Evolutionary conservation across 495 filamentous ascomycete species (phyloP), one percentile per base, ranked within the genome.

Genomic region (Penicillium silybi): DNA sequence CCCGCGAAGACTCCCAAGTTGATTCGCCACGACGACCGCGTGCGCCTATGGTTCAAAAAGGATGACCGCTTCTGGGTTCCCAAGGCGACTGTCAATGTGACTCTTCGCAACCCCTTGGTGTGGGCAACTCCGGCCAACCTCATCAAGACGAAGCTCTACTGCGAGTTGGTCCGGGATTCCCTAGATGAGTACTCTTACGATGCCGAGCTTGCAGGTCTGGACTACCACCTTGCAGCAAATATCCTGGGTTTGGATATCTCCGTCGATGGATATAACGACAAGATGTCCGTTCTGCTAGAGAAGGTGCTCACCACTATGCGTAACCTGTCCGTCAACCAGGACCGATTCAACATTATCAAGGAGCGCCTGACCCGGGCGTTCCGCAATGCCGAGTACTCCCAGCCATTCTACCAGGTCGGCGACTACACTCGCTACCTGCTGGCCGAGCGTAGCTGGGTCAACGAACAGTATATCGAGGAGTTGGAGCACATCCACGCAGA

Each of bases 21-120:
- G 29, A 87, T 99, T 52, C 86, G 92, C 54, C 89, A 95, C 60
- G 93, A 96, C 55, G 80, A 87, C 17, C 71, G 83, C 7, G 83
- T 87, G 2, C 84, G 93, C 26, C 83, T 88, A n/a, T 99, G 93
- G 93, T 97, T 82, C 71, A 99, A 99, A 79, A 97, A 97, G 70
- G 93, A 99, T 58, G 93, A 99, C 59, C 89, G 84, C 0, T 99
- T 97, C 72, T 99, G 93, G 93, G 93, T 99, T 4, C 93, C 93
- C 2, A 97, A 96, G 67, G 93, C 85, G 0, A 96, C 87, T 56
- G 66, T 97, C 15, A 80, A 89, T 58, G 79, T 96, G 37, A 87
- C 82, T 44, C 78, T 95, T 55, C 82, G 88, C 53, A 96, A 87
- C 49, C 87, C 90, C 5, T 64, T 95, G 29, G 81, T 85, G 19